Evolutionary conservation across 2,329 filamentous ascomycete species (phyloP).

Genomic region (Pseudogymnoascus sp.): DNA sequence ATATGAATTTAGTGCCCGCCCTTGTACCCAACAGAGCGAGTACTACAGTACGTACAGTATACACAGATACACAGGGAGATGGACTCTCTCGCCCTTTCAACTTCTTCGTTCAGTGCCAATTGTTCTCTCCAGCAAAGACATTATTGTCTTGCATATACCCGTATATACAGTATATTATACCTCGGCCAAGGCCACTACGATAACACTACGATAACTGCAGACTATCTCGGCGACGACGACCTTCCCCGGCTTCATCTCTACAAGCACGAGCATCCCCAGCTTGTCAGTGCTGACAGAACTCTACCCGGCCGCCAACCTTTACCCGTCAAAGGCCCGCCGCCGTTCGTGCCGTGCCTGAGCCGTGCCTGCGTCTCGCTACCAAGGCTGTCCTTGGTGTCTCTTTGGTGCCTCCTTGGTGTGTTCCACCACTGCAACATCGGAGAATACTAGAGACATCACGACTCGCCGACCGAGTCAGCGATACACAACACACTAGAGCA

Average conservation of each 20-base stretch:
- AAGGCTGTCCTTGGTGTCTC: not conserved
- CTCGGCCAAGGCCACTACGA: not conserved
- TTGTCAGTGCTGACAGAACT: not conserved
- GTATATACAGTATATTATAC: too few relatives aligned
- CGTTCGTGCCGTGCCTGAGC: slow-evolving; percentile 2
- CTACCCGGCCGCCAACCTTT: not conserved
- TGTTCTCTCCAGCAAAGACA: not conserved
- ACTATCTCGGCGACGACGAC: not conserved
- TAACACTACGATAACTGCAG: not conserved
- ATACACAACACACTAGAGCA: not conserved
- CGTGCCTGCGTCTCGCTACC: not conserved
- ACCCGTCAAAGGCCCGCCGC: not conserved
- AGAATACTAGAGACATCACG: not conserved
- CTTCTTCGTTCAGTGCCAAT: not conserved
- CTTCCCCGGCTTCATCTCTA: not conserved
- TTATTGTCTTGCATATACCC: not conserved
- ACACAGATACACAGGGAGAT: not conserved
- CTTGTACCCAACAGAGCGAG: not conserved
- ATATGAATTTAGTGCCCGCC: slow-evolving; percentile 2
- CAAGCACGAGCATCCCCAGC: not conserved
- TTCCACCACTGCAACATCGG: slow-evolving; percentile 4
- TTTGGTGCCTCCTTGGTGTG: not conserved
- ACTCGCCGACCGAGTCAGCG: not conserved
- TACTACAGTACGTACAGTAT: not conserved
- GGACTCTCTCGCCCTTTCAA: not conserved